A percentile compares a stretch with the other conserved stretches of the same genome.
These are phyloP conservation scores for Xylaria castorea DNA, from an alignment of 495 filamentous ascomycete genomes.

Conservation along the genomic window DNA sequence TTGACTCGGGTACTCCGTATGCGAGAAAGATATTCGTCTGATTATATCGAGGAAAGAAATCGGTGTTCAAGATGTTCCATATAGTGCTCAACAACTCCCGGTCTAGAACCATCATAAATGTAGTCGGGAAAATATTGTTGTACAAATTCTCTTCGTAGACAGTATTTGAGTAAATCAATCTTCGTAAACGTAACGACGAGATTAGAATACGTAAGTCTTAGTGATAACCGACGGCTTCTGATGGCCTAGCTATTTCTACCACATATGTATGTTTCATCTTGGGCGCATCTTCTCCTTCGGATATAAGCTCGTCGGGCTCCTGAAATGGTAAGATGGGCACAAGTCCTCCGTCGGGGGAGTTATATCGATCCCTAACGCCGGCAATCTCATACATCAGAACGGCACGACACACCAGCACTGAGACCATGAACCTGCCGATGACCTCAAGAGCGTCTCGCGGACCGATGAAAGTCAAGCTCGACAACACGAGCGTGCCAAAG, in stretches of 20 bases:
- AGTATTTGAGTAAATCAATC: constrained; percentile 5
- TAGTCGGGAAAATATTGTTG: neutral
- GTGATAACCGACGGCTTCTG: neutral
- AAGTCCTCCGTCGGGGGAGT: constrained; percentile 1
- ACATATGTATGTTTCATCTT: neutral
- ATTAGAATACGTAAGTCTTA: neutral
- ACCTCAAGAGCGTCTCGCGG: constrained; percentile 24
- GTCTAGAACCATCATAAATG: too few relatives aligned
- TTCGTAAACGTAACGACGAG: neutral
- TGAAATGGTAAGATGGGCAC: neutral
- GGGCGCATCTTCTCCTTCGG: neutral
- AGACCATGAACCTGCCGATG: constrained; percentile 22
- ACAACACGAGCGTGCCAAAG: constrained; percentile 33
- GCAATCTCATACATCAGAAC: constrained; percentile 33
- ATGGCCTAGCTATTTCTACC: neutral
- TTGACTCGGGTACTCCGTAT: neutral
- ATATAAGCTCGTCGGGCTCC: neutral
- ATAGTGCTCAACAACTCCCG: neutral
- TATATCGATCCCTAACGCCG: constrained; percentile 24
- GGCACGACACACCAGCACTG: constrained; percentile 28
- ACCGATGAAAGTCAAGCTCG: constrained; percentile 33
- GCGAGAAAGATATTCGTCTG: neutral
- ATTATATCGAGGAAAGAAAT: neutral
- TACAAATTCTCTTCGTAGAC: neutral
- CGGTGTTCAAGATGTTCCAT: neutral